These are phyloP conservation scores for Cordyceps javanica DNA, from an alignment of 2,329 filamentous ascomycete species.

Conservation along the genomic window DNA sequence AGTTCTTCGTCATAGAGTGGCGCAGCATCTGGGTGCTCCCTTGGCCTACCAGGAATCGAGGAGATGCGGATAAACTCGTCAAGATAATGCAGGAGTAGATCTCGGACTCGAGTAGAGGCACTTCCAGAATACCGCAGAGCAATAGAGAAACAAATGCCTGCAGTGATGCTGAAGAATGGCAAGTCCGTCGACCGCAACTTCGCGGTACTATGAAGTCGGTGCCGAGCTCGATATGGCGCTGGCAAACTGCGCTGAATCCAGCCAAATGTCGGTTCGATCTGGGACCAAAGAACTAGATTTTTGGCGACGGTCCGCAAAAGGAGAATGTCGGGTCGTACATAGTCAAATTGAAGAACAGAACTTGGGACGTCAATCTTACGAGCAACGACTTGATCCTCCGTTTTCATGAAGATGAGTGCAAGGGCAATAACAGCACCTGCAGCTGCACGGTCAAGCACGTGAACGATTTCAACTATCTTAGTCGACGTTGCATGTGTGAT, in stretches of 20 bases:
- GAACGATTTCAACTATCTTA: constrained; percentile 86
- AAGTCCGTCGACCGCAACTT: constrained; percentile 74
- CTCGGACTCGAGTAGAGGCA: constrained; percentile 62
- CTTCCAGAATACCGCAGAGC: constrained; percentile 71
- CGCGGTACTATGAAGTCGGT: constrained; percentile 52
- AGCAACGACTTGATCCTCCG: constrained; percentile 78
- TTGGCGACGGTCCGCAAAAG: constrained; percentile 82
- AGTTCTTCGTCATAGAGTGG: constrained; percentile 75
- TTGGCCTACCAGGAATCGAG: constrained; percentile 40
- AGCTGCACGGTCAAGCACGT: constrained; percentile 86
- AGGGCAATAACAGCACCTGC: constrained; percentile 90
- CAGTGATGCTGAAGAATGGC: constrained; percentile 86
- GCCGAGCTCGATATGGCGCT: constrained; percentile 55
- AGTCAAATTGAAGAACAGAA: constrained; percentile 86
- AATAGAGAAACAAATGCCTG: constrained; percentile 78
- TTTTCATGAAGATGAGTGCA: constrained; percentile 94
- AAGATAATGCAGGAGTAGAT: constrained; percentile 76
- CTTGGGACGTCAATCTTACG: constrained; percentile 91
- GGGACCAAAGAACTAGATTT: constrained; percentile 88
- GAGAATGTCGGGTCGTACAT: constrained; percentile 88
- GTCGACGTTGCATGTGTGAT: constrained; percentile 79
- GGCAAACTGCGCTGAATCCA: constrained; percentile 79
- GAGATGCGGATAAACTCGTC: constrained; percentile 80
- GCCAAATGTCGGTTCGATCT: constrained; percentile 62
- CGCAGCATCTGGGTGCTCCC: constrained; percentile 23